phyloP scores from a whole-genome alignment of 768 basidiomycete species.

The Pulveroboletus sp. region DNA sequence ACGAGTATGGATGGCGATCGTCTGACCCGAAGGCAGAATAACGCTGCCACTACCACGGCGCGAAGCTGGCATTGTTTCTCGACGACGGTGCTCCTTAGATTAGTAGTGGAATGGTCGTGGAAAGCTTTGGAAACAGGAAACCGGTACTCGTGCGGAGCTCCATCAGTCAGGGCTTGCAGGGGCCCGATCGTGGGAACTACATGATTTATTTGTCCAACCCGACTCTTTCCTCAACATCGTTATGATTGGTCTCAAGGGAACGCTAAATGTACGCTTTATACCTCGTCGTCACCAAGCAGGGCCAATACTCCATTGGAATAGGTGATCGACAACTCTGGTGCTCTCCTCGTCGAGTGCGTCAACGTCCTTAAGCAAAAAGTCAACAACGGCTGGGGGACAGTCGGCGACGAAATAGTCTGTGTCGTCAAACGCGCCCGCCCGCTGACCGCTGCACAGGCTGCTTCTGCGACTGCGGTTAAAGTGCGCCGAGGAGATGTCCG shows the following conservation, averaged over 20 bases:
- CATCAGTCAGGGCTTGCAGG: conserved; percentile 3
- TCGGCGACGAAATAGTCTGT: conserved; percentile 94
- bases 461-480: conserved; percentile 78
- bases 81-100: not conserved
- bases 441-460: conserved; percentile 57
- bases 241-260: conserved; percentile 96
- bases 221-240: not conserved
- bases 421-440: conserved; percentile 91
- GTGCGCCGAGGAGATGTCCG: conserved; percentile 91
- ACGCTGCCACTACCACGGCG: conserved; percentile 77
- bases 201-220: conserved; percentile 12
- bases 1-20: conserved; percentile 81
- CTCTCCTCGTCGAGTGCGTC: conserved; percentile 90
- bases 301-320: conserved; percentile 25
- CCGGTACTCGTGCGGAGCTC: conserved; percentile 14
- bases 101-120: conserved; percentile 14
- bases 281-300: not conserved
- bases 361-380: conserved; percentile 95
- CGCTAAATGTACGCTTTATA: conserved; percentile 62
- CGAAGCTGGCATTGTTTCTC: conserved; percentile 53
- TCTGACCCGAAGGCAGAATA: conserved; percentile 67
- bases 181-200: conserved; percentile 22
- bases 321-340: conserved; percentile 98
- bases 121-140: conserved; percentile 7
- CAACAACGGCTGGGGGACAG: conserved; percentile 88